Percentiles rank a stretch among this genome's conserved stretches.
These are phyloP conservation scores for Sordariomycetes sp. DNA, from an alignment of 2,329 filamentous ascomycete genomes.

Conservation along the genomic window DNA sequence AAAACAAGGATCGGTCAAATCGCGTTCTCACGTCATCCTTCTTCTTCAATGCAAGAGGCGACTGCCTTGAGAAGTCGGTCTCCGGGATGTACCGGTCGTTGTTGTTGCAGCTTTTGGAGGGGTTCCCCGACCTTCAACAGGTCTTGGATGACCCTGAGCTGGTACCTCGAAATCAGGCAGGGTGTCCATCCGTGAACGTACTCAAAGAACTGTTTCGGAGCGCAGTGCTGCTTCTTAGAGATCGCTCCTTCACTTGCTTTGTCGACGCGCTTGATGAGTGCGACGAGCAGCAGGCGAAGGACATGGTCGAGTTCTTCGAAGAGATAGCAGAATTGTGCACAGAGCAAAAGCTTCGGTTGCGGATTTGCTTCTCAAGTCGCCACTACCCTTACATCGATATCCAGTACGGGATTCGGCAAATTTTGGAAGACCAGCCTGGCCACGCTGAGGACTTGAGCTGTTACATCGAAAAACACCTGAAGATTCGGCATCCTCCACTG, in stretches of 20 bases:
- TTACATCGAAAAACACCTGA: conserved; percentile 9
- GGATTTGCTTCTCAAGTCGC: conserved; percentile 34
- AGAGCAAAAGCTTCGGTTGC: conserved; percentile 10
- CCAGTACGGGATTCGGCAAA: conserved; percentile 12
- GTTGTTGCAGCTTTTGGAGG: conserved; percentile 32
- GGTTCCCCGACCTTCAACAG: conserved; percentile 19
- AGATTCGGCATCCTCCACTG: conserved; percentile 20
- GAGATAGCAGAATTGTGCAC: conserved; percentile 14
- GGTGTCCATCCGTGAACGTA: background rate
- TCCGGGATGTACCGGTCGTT: conserved; percentile 41
- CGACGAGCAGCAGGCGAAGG: conserved; percentile 3
- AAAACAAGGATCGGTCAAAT: conserved; percentile 4
- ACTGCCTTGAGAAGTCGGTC: conserved; percentile 30
- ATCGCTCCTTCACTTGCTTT: conserved; percentile 6
- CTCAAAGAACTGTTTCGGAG: conserved; percentile 5
- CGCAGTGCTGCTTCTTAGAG: conserved; percentile 2
- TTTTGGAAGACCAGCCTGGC: conserved; percentile 21
- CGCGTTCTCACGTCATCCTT: background rate
- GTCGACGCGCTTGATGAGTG: conserved; percentile 11
- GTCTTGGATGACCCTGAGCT: conserved; percentile 15
- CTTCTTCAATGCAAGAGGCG: conserved; percentile 26
- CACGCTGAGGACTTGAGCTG: conserved; percentile 24
- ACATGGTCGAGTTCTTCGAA: conserved; percentile 33
- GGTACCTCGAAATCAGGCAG: background rate
- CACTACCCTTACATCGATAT: conserved; percentile 34